Base-by-base conservation (phyloP, 23 red algal species). In the Gracilaria gracilis region DNA sequence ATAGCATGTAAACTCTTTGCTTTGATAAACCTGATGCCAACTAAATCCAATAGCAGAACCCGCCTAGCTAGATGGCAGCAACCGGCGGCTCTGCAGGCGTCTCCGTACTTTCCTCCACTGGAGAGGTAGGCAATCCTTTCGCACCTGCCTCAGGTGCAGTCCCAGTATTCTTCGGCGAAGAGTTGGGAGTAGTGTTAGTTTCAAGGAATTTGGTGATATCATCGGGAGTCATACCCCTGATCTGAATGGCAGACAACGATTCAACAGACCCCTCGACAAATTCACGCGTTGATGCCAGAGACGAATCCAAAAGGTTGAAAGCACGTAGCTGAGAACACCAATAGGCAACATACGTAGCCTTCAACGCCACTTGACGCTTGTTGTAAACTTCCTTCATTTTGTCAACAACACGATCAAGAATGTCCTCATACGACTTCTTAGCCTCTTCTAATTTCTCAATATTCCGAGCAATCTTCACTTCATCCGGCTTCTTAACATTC, bases 361-460 rank as follows among this genome's bases (percentile, higher is more conserved):
- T 86, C 38, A 93, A 39, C 6, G 80, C 90, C 31, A 93, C 71
- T n/a, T 84, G 80, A 23, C 90, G 90, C 73, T 93, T 93, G 80
- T 85, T 84, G 46, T 86, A 93, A 24, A 93, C 80, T 5, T 54
- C 80, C 55, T 93, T 93, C 90, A 86, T 84, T 31, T 81, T 76
- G 0, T 86, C 90, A 51, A 93, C 90, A 19, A 93, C 80, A 59
- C 80, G 70, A 28, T 84, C 90, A 16, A 93, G 71, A 33, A 79
- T 86, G 53, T 58, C 53, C 36, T 93, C 90, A 34, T 93, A 93
- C 20, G 67, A 46, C 62, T 84, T 79, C 33, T 80, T 75, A 54
- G 81, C 80, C 80, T 84, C 67, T n/a, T 93, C 90, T 29, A 86
- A 53, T 46, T 93, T 93, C 67, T 93, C 90, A 64, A 93, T 78